Base-by-base conservation (phyloP, 192 early-diverging fungal species). In the Podila epicladia region DNA sequence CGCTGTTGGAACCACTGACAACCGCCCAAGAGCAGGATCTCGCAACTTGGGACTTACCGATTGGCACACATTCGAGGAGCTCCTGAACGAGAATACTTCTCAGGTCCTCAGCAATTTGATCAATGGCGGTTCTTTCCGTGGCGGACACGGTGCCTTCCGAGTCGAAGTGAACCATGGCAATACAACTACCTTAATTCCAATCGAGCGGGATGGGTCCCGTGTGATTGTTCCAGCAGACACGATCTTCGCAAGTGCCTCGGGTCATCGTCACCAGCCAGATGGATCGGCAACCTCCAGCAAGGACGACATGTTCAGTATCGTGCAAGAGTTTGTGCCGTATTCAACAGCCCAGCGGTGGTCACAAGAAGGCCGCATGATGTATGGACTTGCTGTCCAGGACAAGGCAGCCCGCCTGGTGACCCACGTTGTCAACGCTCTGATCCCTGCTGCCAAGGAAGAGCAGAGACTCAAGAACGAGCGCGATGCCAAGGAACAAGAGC, bases 351-450 rank as follows among this genome's bases (percentile, higher is more conserved):
- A 96, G 79, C 87, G 97, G 6, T 97, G 95, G 95, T 85, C 88
- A 33, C 94, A 98, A 78, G 97, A 97, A 82, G 92, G 90, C 28
- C 87, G 90, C 8, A 89, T 97, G 88, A 85, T 95, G 85, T 94
- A 91, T 79, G 93, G 95, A 26, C 69, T 72, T 26, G 57, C 83
- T 9, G 87, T 89, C 2, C 75, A 82, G n/a, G 90, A 91, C 20
- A 93, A 88, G 67, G 89, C 92, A 1, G 51, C 85, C 3, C 79
- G 88, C 31, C 83, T 94, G 20, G 73, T 83, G 22, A 90, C 92
- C 67, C 85, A 87, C 33, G 65, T 96, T 20, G 66, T 95, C 7
- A 93, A 97, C 61, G 76, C 67, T 13, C 83, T 97, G 29, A 86
- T 93, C 12, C 96, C 97, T 15, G 87, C 87, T 33, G 95, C 95